Evolutionary conservation across 1,284 basidiomycete species (phyloP).

Genomic region (Bjerkandera adusta): DNA sequence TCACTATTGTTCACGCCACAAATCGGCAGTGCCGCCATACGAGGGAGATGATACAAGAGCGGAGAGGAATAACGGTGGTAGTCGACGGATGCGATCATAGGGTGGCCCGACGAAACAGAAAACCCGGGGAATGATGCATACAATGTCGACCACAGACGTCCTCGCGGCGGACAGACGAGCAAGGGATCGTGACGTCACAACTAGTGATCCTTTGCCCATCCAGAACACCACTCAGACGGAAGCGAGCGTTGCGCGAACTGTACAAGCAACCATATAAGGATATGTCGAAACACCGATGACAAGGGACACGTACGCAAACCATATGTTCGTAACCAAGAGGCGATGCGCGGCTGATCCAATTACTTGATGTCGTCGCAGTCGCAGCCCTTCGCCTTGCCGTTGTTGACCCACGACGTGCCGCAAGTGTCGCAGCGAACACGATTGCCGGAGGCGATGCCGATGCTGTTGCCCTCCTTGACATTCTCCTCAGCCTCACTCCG

Average conservation of each 20-base stretch:
- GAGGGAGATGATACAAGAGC: background rate
- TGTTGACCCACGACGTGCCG: slow-evolving; percentile 67
- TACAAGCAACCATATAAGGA: slow-evolving; percentile 1
- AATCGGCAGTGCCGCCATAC: background rate
- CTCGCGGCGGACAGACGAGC: slow-evolving; percentile 22
- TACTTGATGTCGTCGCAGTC: slow-evolving; percentile 70
- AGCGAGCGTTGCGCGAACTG: slow-evolving; percentile 31
- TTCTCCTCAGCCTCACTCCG: slow-evolving; percentile 55
- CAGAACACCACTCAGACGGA: slow-evolving; percentile 30
- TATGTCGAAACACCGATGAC: slow-evolving; percentile 1
- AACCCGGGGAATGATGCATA: slow-evolving; percentile 1
- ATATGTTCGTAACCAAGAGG: slow-evolving; percentile 10
- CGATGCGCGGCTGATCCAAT: slow-evolving; percentile 16
- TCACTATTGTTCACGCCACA: too few relatives aligned
- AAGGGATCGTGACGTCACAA: slow-evolving; percentile 17
- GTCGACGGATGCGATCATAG: slow-evolving; percentile 6
- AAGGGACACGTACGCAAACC: slow-evolving; percentile 29
- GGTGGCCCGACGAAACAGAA: background rate
- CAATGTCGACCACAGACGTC: slow-evolving; percentile 23
- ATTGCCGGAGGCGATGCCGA: slow-evolving; percentile 60
- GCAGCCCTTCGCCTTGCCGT: slow-evolving; percentile 54
- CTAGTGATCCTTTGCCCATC: slow-evolving; percentile 17
- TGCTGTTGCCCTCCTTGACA: slow-evolving; percentile 31
- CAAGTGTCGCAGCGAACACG: slow-evolving; percentile 74
- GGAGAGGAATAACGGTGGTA: slow-evolving; percentile 1